Conservation (phyloP, 257 asterid species). For the Jaltomata sinuosa region DNA sequence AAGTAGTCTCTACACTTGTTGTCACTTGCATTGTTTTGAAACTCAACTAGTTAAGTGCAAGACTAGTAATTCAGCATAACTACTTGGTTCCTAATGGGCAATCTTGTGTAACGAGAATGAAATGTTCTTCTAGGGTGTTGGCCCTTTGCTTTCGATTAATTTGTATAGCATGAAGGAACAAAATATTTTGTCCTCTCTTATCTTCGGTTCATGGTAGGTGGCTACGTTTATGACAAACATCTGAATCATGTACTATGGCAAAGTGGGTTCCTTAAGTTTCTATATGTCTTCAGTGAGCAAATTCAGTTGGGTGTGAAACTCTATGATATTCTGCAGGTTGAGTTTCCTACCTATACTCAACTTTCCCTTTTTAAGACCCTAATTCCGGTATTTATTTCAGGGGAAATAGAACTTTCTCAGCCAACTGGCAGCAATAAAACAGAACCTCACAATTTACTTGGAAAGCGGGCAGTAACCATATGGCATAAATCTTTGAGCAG, state of each 20-base stretch:
- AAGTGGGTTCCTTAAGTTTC: not conserved
- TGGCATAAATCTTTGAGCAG: constrained; percentile 54
- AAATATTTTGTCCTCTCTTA: not conserved
- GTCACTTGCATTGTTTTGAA: not conserved
- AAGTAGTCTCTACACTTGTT: not conserved
- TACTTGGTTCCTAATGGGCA: not conserved
- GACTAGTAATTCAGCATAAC: not conserved
- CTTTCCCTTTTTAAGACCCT: not conserved
- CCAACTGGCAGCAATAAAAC: constrained; percentile 13
- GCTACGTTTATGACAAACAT: not conserved
- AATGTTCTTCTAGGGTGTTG: not conserved
- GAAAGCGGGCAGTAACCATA: constrained; percentile 44
- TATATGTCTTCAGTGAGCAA: not conserved
- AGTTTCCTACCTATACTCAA: not conserved
- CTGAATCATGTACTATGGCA: not conserved
- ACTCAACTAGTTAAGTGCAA: not conserved
- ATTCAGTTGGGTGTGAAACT: not conserved
- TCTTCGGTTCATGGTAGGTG: not conserved
- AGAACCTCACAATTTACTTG: constrained; percentile 56
- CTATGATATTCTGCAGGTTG: not conserved
- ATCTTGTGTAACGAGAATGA: not conserved
- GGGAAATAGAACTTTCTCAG: constrained; percentile 26
- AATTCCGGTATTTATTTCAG: constrained; percentile 20
- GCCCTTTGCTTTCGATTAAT: not conserved
- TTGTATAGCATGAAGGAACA: not conserved